Evolutionary conservation across 257 asterid species (phyloP), one percentile per base, ranked within the genome.

Genomic region (Cruciata laevipes): DNA sequence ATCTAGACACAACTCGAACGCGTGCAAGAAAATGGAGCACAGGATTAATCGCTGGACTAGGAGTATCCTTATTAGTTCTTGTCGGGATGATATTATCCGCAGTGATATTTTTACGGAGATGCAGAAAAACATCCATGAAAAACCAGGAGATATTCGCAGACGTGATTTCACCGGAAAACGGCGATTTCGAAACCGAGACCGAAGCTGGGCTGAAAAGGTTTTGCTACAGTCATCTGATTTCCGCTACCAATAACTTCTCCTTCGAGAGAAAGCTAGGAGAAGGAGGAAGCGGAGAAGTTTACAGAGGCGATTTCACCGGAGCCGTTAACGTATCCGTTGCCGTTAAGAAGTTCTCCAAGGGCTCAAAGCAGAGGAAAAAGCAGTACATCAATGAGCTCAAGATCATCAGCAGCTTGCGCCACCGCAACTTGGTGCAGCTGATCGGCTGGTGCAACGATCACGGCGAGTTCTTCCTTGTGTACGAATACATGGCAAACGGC

Each of bases 381-480:
- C 74, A 80, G 69, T 80, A 80, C 35, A 51, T 77, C 17, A 74
- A 79, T 2, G 84, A 80, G 66, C 77, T 80, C 7, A 77, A 80
- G 80, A 69, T 74, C 58, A 77, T 80, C 6, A 77, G 82, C 68
- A 69, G 69, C 27, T 56, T 80, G 65, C 77, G 84, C 32, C 82
- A 80, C 40, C 27, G 79, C 61, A 80, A 80, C 42, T 68, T 80
- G 68, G 82, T 77, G 13, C 79, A 74, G 17, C 75, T 80, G 17
- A 71, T 77, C 0, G 84, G 84, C 44, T 80, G 82, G 82, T 80
- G 84, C 69, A 82, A 77, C 35, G 84, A 77, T 18, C 66, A 72
- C 42, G 71, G 75, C 11, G 77, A 77, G 49, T 74, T 80, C 73
- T 61, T 80, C 17, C 84, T 80, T 60, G 82, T 77, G n/a, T 80